phyloP scores from a whole-genome alignment of 1,284 basidiomycete genomes.

The Trametes versicolor region DNA sequence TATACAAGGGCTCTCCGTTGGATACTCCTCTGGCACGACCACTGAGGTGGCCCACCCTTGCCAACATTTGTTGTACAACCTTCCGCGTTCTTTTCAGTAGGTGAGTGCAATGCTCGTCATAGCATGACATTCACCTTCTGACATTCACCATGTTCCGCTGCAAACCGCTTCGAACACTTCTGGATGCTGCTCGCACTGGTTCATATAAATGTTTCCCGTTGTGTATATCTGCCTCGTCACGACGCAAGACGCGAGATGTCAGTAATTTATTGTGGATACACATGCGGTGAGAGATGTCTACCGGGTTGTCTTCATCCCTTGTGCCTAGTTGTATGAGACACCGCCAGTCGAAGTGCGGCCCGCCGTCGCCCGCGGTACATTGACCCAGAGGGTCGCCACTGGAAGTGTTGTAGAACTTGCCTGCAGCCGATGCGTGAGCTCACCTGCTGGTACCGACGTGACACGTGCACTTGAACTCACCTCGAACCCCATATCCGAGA shows the following conservation, averaged over 20 bases:
- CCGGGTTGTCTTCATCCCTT: slow-evolving; percentile 15
- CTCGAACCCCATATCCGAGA: slow-evolving; percentile 21
- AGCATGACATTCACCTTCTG: too few species aligned
- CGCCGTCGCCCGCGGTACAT: slow-evolving; percentile 5
- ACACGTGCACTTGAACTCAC: neutral
- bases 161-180: slow-evolving; percentile 10
- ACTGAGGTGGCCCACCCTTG: too few species aligned
- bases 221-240: slow-evolving; percentile 9
- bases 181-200: slow-evolving; percentile 24
- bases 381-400: neutral
- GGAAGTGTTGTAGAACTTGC: slow-evolving; percentile 7
- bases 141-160: slow-evolving; percentile 9
- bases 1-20: too few species aligned
- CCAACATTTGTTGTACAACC: too few species aligned
- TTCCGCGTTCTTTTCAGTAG: too few species aligned
- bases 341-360: slow-evolving; percentile 12
- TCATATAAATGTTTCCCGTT: slow-evolving; percentile 23
- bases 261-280: neutral
- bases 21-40: too few species aligned
- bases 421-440: neutral
- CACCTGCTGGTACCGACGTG: too few species aligned
- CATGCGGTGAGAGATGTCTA: neutral
- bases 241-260: too few species aligned
- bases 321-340: slow-evolving; percentile 28
- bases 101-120: too few species aligned